Evolutionary conservation across 305 asterid species (phyloP).

Genomic region (Solanum aculeatissimum): DNA sequence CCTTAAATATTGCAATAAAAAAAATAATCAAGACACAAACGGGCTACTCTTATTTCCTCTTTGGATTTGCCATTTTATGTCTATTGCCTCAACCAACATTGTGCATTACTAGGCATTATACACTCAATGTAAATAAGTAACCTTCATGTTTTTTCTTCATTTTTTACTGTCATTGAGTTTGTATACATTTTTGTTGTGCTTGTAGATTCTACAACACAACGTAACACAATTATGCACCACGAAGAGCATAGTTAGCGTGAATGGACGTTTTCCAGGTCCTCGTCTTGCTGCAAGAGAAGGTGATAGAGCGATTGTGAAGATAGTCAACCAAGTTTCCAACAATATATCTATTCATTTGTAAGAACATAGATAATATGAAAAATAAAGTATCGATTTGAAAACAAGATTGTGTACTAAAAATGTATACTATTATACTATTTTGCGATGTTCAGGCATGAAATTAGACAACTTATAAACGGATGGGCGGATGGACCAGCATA

Average conservation of each 20-base stretch:
- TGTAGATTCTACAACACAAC: constrained; percentile 32
- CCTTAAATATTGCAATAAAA: not conserved
- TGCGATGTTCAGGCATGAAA: constrained; percentile 23
- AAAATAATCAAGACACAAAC: not conserved
- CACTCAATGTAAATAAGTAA: constrained; percentile 33
- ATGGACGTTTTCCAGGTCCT: constrained; percentile 53
- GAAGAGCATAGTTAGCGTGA: constrained; percentile 38
- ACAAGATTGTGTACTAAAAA: not conserved
- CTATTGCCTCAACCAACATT: constrained; percentile 25
- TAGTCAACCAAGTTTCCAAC: constrained; percentile 35
- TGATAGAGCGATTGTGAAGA: constrained; percentile 30
- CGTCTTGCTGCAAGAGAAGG: constrained; percentile 39
- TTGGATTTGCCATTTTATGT: constrained; percentile 13
- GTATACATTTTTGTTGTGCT: not conserved
- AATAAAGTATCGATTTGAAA: not conserved
- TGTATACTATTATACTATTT: not conserved
- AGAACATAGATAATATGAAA: not conserved
- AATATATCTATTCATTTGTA: constrained; percentile 52
- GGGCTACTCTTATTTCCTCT: constrained; percentile 4
- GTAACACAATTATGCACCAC: constrained; percentile 43
- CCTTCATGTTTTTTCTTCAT: not conserved
- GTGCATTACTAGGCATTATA: constrained; percentile 39
- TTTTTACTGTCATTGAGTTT: not conserved
- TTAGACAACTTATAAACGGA: constrained; percentile 28
- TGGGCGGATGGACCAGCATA: constrained; percentile 45